Conservation (phyloP, 1,139 yeast species). For the Meyerozyma athensensis region DNA sequence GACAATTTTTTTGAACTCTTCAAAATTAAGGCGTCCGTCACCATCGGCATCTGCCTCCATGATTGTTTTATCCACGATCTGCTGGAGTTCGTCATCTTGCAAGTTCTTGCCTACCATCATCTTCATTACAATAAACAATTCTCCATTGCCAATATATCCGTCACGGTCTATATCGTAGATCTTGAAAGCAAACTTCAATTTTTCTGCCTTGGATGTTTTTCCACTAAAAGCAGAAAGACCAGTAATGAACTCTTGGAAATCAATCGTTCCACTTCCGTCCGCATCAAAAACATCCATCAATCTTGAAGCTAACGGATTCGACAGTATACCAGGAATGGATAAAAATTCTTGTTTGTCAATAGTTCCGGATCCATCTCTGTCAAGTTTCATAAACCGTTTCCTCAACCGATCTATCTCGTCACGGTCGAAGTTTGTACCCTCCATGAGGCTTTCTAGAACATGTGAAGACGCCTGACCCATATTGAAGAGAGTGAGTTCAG, state of each 20-base stretch:
- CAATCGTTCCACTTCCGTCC: slow-evolving; percentile 91
- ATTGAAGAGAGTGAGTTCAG: neutral
- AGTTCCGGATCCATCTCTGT: slow-evolving; percentile 88
- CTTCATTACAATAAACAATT: slow-evolving; percentile 83
- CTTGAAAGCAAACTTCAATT: slow-evolving; percentile 83
- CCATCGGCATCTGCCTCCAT: slow-evolving; percentile 93
- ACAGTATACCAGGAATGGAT: slow-evolving; percentile 86
- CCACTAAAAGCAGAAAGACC: slow-evolving; percentile 90
- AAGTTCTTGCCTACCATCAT: slow-evolving; percentile 96
- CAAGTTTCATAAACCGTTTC: slow-evolving; percentile 91
- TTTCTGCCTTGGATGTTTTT: slow-evolving; percentile 79
- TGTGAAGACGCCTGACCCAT: slow-evolving; percentile 73
- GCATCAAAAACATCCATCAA: slow-evolving; percentile 93
- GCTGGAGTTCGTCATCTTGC: slow-evolving; percentile 85
- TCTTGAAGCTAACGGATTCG: slow-evolving; percentile 85
- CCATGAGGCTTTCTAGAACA: slow-evolving; percentile 62
- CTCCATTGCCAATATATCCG: slow-evolving; percentile 94
- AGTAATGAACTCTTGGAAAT: slow-evolving; percentile 89
- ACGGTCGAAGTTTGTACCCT: slow-evolving; percentile 77
- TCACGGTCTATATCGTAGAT: slow-evolving; percentile 95
- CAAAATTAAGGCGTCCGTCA: slow-evolving; percentile 82
- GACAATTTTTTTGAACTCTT: slow-evolving; percentile 75
- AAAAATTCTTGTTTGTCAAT: slow-evolving; percentile 88
- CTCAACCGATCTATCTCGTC: slow-evolving; percentile 91
- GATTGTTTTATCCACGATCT: slow-evolving; percentile 90